phyloP scores from a whole-genome alignment of 345 rosid species.

The Acer saccharum region DNA sequence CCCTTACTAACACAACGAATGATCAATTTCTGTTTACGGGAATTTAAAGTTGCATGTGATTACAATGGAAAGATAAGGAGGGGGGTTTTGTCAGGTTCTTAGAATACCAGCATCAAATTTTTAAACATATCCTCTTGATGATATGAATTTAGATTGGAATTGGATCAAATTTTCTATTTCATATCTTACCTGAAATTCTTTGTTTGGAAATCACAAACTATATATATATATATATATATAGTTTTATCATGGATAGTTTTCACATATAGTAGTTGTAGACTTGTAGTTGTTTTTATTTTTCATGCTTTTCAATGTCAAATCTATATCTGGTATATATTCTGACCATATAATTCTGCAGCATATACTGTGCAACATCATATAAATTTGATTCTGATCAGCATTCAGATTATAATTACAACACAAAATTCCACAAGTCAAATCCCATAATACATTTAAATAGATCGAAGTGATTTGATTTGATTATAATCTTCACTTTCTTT shows the following conservation, averaged over 20 bases:
- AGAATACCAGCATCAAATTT: background rate
- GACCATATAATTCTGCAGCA: conserved; percentile 2
- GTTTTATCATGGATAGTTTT: background rate
- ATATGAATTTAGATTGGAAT: background rate
- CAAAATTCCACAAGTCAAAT: background rate
- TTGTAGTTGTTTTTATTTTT: no score
- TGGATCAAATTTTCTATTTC: background rate
- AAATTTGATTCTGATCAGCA: conserved; percentile 9
- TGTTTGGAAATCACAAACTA: background rate
- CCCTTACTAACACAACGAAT: no score
- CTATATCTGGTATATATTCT: conserved; percentile 2
- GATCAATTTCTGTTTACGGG: no score
- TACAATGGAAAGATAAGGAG: no score
- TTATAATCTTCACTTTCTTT: background rate
- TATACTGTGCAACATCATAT: background rate
- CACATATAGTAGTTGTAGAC: no score
- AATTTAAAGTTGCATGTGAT: no score
- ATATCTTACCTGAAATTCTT: conserved; percentile 17
- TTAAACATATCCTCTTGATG: no score
- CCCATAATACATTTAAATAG: background rate
- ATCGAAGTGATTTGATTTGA: background rate
- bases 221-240: no score
- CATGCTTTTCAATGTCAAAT: background rate
- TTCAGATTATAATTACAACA: background rate
- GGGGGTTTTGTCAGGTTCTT: background rate